These are phyloP conservation scores for Candida sojae DNA, from an alignment of 1,139 yeast genomes.

Conservation along the genomic window DNA sequence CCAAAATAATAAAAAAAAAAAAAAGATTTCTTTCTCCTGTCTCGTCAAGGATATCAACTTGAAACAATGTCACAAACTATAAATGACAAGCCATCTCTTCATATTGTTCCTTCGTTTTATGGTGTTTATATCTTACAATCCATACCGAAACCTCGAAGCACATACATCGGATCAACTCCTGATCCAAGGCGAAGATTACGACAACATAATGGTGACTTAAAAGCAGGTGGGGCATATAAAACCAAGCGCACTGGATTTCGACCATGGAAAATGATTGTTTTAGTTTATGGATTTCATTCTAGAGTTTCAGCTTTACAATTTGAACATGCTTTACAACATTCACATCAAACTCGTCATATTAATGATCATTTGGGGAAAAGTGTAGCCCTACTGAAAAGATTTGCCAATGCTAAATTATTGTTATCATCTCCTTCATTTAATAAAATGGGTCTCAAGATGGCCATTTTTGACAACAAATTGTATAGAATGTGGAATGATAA, in stretches of 20 bases:
- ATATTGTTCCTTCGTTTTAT: conserved; percentile 45
- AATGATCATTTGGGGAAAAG: conserved; percentile 22
- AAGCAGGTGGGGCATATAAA: conserved; percentile 64
- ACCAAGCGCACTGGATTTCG: conserved; percentile 57
- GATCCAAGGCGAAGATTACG: conserved; percentile 66
- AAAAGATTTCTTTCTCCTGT: background rate
- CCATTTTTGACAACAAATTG: conserved; percentile 33
- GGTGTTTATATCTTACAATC: conserved; percentile 71
- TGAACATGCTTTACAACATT: conserved; percentile 81
- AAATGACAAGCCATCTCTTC: conserved; percentile 9
- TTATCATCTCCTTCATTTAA: conserved; percentile 47
- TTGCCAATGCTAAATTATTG: conserved; percentile 55
- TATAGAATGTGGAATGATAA: conserved; percentile 24
- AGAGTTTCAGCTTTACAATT: conserved; percentile 69
- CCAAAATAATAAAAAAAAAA: background rate
- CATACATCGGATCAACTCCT: conserved; percentile 80
- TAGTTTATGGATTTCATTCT: conserved; percentile 75
- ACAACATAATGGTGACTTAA: conserved; percentile 75
- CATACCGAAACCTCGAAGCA: conserved; percentile 51
- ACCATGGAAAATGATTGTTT: conserved; percentile 71
- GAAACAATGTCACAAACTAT: conserved; percentile 5
- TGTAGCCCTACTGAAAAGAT: conserved; percentile 42
- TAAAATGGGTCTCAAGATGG: conserved; percentile 40
- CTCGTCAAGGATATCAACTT: conserved; percentile 3
- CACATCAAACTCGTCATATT: conserved; percentile 65